A percentile compares a stretch with the other conserved stretches of the same genome.
Evolutionary conservation across 352 stramenopile species (phyloP).

Genomic region (Phytopythium vexans): DNA sequence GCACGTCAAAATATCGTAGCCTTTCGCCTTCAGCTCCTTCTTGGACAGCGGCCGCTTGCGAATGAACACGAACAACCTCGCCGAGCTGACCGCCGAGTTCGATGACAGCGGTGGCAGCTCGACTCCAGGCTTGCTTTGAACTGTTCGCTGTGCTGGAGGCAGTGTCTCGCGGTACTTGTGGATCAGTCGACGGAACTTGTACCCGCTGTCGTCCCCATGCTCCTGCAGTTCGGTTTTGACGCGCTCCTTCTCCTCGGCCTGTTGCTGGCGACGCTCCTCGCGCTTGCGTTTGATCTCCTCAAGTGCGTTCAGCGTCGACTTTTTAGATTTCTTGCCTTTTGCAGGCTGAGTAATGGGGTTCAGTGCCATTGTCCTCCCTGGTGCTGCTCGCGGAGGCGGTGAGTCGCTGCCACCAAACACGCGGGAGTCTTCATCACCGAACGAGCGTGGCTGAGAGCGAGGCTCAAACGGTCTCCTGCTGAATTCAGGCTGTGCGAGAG

Average conservation of each 20-base stretch:
- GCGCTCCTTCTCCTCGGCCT: slow-evolving; percentile 66
- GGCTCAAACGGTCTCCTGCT: no score
- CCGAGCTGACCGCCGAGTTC: slow-evolving; percentile 3
- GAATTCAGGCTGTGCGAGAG: no score
- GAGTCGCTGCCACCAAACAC: no score
- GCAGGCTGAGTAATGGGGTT: not conserved
- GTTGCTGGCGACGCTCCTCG: slow-evolving; percentile 45
- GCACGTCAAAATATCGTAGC: slow-evolving; percentile 63
- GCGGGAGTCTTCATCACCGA: no score
- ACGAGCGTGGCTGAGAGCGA: no score
- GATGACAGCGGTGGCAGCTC: not conserved
- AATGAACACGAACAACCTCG: slow-evolving; percentile 57
- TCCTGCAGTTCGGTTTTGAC: slow-evolving; percentile 57
- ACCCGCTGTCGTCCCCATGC: slow-evolving; percentile 67
- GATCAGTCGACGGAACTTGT: slow-evolving; percentile 76
- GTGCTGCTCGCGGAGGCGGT: no score
- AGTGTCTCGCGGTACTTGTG: slow-evolving; percentile 47
- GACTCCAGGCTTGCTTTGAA: not conserved
- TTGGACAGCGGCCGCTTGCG: slow-evolving; percentile 64
- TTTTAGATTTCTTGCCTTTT: slow-evolving; percentile 31
- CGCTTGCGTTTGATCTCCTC: slow-evolving; percentile 74
- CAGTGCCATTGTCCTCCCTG: not conserved
- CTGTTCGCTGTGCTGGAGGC: slow-evolving; percentile 21
- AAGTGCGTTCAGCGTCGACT: slow-evolving; percentile 47
- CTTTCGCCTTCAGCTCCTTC: slow-evolving; percentile 65